These are phyloP conservation scores for Monosporozyma siamensis DNA, from an alignment of 805 yeast species.

Conservation along the genomic window DNA sequence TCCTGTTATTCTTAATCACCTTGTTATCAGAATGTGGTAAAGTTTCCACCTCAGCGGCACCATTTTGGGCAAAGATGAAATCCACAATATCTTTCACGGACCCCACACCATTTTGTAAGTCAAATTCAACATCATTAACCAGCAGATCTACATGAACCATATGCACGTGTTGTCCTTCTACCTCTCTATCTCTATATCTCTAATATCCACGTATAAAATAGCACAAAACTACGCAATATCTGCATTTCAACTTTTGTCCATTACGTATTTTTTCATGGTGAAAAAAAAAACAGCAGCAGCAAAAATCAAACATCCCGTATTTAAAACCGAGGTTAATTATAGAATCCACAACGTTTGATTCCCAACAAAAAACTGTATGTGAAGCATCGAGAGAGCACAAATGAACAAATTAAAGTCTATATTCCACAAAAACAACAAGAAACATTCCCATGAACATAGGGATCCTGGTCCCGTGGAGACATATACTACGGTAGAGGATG, in stretches of 20 bases:
- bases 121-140: background rate
- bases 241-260: background rate
- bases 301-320: too few relatives aligned
- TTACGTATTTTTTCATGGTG: background rate
- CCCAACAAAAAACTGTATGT: too few relatives aligned
- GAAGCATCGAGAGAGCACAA: too few relatives aligned
- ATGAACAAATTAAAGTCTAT: constrained; percentile 12
- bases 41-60: too few relatives aligned
- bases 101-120: background rate
- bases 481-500: background rate
- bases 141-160: background rate
- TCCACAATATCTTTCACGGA: background rate
- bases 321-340: too few relatives aligned
- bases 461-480: background rate
- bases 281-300: background rate
- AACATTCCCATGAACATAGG: background rate
- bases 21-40: background rate
- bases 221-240: too few relatives aligned
- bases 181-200: too few relatives aligned
- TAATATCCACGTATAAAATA: too few relatives aligned
- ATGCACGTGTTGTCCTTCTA: background rate
- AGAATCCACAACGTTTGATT: too few relatives aligned
- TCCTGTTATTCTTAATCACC: background rate
- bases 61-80: too few relatives aligned
- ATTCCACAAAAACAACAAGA: constrained; percentile 7